Conservation (phyloP, 768 basidiomycete genomes). For the Macrolepiota fuliginosa region DNA sequence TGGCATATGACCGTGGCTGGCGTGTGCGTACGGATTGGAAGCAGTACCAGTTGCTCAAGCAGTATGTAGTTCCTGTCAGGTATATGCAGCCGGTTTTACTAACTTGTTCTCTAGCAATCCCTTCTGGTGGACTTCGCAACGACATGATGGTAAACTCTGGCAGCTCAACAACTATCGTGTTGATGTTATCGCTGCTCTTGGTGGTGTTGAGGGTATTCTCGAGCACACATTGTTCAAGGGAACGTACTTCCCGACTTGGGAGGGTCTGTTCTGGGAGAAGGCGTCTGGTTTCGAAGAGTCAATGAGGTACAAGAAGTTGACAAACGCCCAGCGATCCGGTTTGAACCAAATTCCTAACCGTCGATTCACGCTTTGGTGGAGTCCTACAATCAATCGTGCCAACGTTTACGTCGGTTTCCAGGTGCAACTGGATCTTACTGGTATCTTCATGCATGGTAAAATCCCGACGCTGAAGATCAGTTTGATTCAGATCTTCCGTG, state of each 20-base stretch:
- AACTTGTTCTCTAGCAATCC: slow-evolving; percentile 63
- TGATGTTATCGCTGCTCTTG: slow-evolving; percentile 96
- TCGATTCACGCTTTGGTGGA: slow-evolving; percentile 99
- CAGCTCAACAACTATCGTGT: slow-evolving; percentile 98
- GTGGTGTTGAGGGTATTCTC: slow-evolving; percentile 94
- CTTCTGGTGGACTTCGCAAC: slow-evolving; percentile 99
- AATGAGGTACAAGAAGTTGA: slow-evolving; percentile 94
- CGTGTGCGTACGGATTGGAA: slow-evolving; percentile 98
- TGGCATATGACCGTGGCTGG: slow-evolving; percentile 99
- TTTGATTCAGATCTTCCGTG: slow-evolving; percentile 99
- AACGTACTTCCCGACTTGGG: slow-evolving; percentile 97
- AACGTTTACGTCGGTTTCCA: slow-evolving; percentile 99
- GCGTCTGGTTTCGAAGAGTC: slow-evolving; percentile 96
- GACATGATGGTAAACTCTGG: slow-evolving; percentile 96
- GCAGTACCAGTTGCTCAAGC: slow-evolving; percentile 91
- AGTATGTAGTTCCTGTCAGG: slow-evolving; percentile 43
- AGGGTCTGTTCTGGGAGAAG: slow-evolving; percentile 99
- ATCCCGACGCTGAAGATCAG: slow-evolving; percentile 98
- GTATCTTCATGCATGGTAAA: slow-evolving; percentile 98
- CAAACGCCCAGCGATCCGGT: slow-evolving; percentile 98
- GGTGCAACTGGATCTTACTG: slow-evolving; percentile 96
- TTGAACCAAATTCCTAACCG: slow-evolving; percentile 97
- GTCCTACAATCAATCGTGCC: slow-evolving; percentile 97
- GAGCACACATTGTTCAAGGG: slow-evolving; percentile 98
- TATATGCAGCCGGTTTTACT: slow-evolving; percentile 1